Conservation (phyloP, 2,329 filamentous ascomycete species). For the Exophiala oligosperma region DNA sequence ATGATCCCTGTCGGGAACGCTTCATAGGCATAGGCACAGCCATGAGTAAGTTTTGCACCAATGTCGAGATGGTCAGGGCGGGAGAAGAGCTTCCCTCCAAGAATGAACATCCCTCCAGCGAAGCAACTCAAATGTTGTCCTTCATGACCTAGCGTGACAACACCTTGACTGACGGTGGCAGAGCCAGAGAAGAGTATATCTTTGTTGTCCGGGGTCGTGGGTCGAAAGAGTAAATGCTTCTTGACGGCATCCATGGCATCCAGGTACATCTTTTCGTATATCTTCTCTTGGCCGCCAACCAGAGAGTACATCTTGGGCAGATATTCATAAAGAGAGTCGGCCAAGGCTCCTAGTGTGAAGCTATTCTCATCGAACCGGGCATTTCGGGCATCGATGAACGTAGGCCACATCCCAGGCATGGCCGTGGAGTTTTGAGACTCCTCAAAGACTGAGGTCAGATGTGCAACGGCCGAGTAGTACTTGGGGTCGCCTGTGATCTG, state of each 20-base stretch:
- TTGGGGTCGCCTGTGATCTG: constrained; percentile 61
- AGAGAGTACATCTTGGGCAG: constrained; percentile 68
- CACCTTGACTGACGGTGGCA: constrained; percentile 34
- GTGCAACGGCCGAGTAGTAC: constrained; percentile 62
- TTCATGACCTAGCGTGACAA: constrained; percentile 33
- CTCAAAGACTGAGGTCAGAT: constrained; percentile 59
- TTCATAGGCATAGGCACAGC: constrained; percentile 58
- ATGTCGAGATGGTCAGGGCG: constrained; percentile 49
- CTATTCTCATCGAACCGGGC: background rate
- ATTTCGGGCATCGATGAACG: constrained; percentile 48
- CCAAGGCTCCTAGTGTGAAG: constrained; percentile 58
- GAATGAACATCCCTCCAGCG: constrained; percentile 57
- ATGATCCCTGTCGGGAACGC: constrained; percentile 52
- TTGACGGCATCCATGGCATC: constrained; percentile 66
- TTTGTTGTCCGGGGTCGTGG: constrained; percentile 58
- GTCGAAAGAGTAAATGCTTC: constrained; percentile 72
- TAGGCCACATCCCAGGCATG: constrained; percentile 64
- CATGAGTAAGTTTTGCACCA: constrained; percentile 53
- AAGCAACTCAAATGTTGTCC: constrained; percentile 57
- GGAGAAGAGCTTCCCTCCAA: constrained; percentile 54
- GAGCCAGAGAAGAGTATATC: constrained; percentile 40
- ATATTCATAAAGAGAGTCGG: constrained; percentile 59
- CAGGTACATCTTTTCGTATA: constrained; percentile 65
- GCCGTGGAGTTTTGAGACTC: constrained; percentile 54
- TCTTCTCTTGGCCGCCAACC: constrained; percentile 65